Percentiles rank a stretch among this genome's conserved stretches.
These are phyloP conservation scores for Porodaedalea pini DNA, from an alignment of 1,284 basidiomycete species.

Conservation along the genomic window DNA sequence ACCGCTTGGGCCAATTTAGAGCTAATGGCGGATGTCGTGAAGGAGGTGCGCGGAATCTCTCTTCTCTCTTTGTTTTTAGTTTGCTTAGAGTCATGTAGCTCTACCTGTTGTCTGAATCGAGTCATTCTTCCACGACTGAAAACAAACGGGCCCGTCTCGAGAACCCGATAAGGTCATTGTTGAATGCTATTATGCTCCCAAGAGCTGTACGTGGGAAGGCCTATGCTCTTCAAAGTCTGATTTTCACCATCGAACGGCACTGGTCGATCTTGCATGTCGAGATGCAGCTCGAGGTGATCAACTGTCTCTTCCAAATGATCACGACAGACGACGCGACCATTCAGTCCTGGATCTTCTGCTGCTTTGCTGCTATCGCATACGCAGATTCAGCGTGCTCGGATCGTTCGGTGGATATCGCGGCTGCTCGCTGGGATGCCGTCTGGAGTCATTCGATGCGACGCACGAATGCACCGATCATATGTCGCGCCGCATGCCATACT, in stretches of 20 bases:
- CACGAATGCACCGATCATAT: conserved; percentile 58
- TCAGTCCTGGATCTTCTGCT: conserved; percentile 82
- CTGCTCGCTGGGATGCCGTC: conserved; percentile 63
- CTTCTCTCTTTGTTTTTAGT: conserved; percentile 14
- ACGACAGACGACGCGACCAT: conserved; percentile 59
- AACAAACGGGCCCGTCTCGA: conserved; percentile 52
- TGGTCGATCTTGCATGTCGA: conserved; percentile 58
- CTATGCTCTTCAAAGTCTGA: conserved; percentile 71
- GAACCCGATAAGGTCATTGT: conserved; percentile 57
- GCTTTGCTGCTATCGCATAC: conserved; percentile 65
- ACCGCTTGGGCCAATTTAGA: conserved; percentile 80
- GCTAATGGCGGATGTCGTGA: conserved; percentile 78
- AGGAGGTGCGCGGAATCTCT: conserved; percentile 45
- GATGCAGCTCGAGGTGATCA: conserved; percentile 54
- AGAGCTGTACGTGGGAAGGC: conserved; percentile 34
- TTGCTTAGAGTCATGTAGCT: conserved; percentile 42
- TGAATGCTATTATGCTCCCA: conserved; percentile 46
- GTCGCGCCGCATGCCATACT: conserved; percentile 79
- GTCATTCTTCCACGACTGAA: conserved; percentile 37
- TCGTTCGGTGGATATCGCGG: conserved; percentile 20
- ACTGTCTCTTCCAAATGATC: conserved; percentile 56
- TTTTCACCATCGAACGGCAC: conserved; percentile 81
- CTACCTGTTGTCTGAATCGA: conserved; percentile 57
- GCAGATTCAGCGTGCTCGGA: conserved; percentile 33
- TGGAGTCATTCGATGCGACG: conserved; percentile 84